Evolutionary conservation across 2,329 filamentous ascomycete species (phyloP), one percentile per base, ranked within the genome.

Genomic region (Erysiphe pulchra): DNA sequence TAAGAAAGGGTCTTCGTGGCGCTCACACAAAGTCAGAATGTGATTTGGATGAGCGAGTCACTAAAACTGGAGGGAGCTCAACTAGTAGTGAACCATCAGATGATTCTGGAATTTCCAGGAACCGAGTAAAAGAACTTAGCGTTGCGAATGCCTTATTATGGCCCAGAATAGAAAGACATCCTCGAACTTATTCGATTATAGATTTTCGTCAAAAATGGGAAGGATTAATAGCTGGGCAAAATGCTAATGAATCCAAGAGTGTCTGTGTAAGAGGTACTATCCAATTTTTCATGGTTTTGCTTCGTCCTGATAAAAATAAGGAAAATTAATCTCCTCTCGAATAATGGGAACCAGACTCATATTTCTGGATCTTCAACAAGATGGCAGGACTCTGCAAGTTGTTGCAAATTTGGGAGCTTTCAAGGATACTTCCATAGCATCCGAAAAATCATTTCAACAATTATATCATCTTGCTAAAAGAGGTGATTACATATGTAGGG

Each of bases 401-500:
- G 75, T 92, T 64, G 42, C 40, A 28, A 47, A 47, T 44, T 13
- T 43, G 12, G 20, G n/a, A 31, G 16, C 17, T 33, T 39, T 46
- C 18, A 17, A 10, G 18, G 16, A 33, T 30, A 16, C n/a, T 24
- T 31, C 36, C 1, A 57, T 60, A 28, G 53, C 63, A 38, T 59
- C 59, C 33, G 50, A 54, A 24, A 56, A 61, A 34, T 60, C 61
- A 36, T 76, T 77, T 54, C 77, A 71, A 54, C 60, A 69, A 36
- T 71, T 80, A 50, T 70, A 71, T 50, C 73, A 73, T 50, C 61
- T 82, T 46, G 67, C 86, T 42, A 73, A 80, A 52, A 73, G 80
- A 53, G 90, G 90, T 50, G 90, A 95, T 63, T 77, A 81, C 58
- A 75, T 87, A 57, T 77, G 80, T 84, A 69, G 64, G 79, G 67